A percentile compares a stretch with the other conserved stretches of the same genome.
Evolutionary conservation across 352 stramenopile genomes (phyloP).

Genomic region (Bremia lactucae): DNA sequence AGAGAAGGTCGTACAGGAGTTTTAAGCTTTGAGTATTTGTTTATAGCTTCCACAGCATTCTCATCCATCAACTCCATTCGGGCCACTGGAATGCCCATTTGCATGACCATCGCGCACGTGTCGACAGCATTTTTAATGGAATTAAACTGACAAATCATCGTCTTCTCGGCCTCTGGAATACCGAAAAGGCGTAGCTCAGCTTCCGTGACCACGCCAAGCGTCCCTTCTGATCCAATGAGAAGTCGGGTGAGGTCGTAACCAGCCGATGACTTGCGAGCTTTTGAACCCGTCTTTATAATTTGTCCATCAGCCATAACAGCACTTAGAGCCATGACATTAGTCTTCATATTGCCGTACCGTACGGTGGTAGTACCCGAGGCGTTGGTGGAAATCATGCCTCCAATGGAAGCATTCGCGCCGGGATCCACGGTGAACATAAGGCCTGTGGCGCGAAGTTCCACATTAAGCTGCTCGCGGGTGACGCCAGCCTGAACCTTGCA

Average conservation of each 20-base stretch:
- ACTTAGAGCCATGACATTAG: slow-evolving; percentile 91
- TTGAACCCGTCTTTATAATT: slow-evolving; percentile 85
- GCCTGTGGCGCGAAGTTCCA: slow-evolving; percentile 73
- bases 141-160: slow-evolving; percentile 90
- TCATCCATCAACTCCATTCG: slow-evolving; percentile 86
- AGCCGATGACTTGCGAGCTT: slow-evolving; percentile 92
- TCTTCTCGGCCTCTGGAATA: slow-evolving; percentile 84
- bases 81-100: slow-evolving; percentile 81
- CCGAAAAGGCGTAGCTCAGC: slow-evolving; percentile 90
- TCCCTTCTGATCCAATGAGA: slow-evolving; percentile 93
- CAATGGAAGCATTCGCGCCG: slow-evolving; percentile 91
- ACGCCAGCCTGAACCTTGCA: slow-evolving; percentile 90
- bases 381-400: slow-evolving; percentile 91
- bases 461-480: slow-evolving; percentile 89
- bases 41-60: slow-evolving; percentile 64
- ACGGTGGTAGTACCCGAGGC: slow-evolving; percentile 87
- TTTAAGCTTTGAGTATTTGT: slow-evolving; percentile 79
- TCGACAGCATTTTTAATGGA: slow-evolving; percentile 82
- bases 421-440: slow-evolving; percentile 96
- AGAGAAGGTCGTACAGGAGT: slow-evolving; percentile 82
- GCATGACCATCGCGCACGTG: slow-evolving; percentile 75
- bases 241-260: slow-evolving; percentile 94
- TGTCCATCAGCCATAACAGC: slow-evolving; percentile 85
- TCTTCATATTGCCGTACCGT: slow-evolving; percentile 94
- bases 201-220: slow-evolving; percentile 91